Conservation (phyloP, 2,329 filamentous ascomycete species). For the Alternaria arborescens region DNA sequence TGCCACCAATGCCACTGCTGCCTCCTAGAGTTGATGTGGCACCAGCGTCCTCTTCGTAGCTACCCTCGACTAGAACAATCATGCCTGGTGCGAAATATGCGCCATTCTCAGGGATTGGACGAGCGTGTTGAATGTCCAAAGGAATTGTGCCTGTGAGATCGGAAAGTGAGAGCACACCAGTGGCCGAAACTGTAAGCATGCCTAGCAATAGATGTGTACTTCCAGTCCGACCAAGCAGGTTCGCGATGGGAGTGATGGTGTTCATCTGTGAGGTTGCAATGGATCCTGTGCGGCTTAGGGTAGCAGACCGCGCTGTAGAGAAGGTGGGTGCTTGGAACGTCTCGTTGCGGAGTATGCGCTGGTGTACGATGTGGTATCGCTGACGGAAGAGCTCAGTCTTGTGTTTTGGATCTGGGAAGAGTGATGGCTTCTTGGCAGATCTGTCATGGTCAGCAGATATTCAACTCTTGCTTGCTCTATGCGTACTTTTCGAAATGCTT, state of each 20-base stretch:
- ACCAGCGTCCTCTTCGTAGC: conserved; percentile 91
- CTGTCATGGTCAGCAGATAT: conserved; percentile 33
- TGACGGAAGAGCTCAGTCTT: conserved; percentile 90
- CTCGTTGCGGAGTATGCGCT: conserved; percentile 90
- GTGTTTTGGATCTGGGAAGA: conserved; percentile 76
- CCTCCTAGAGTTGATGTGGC: conserved; percentile 68
- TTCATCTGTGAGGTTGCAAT: conserved; percentile 65
- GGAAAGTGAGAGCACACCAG: conserved; percentile 81
- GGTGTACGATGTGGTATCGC: conserved; percentile 89
- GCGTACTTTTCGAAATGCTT: conserved; percentile 86
- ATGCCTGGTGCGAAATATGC: conserved; percentile 95
- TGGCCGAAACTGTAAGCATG: conserved; percentile 80
- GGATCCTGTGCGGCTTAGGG: conserved; percentile 67
- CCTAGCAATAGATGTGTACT: conserved; percentile 87
- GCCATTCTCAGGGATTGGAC: conserved; percentile 82
- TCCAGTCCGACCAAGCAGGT: conserved; percentile 78
- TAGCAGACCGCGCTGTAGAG: conserved; percentile 62
- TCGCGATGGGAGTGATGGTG: conserved; percentile 86
- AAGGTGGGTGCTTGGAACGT: conserved; percentile 87
- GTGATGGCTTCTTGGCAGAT: conserved; percentile 52
- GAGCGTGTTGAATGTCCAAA: conserved; percentile 81
- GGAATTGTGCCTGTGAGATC: conserved; percentile 89
- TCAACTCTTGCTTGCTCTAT: fast-evolving
- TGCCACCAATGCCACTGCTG: conserved; percentile 83
- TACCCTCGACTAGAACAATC: conserved; percentile 92